Conservation (phyloP, 2,329 filamentous ascomycete genomes). For the Neopestalotiopsis sp. region DNA sequence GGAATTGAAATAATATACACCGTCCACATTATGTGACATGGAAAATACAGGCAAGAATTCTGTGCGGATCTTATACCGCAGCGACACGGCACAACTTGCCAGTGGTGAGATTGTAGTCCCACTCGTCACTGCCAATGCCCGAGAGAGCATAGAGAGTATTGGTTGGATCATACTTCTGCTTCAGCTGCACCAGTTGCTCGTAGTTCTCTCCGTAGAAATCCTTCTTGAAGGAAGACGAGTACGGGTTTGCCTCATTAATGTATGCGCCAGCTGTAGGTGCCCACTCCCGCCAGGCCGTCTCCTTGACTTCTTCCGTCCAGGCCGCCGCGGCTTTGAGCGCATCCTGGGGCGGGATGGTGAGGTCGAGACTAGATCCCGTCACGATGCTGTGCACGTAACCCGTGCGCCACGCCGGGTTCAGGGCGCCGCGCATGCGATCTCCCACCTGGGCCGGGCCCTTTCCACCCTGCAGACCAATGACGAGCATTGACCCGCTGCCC, state of each 20-base stretch:
- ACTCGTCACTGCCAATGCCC: background rate
- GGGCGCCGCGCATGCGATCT: background rate
- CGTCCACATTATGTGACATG: no score
- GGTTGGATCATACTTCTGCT: conserved; percentile 5
- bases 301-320: conserved; percentile 4
- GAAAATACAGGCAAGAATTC: no score
- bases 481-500: background rate
- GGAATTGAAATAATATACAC: no score
- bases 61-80: background rate
- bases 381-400: background rate
- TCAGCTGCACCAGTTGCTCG: background rate
- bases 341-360: background rate
- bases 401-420: background rate
- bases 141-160: background rate
- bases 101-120: conserved; percentile 3
- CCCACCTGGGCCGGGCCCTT: background rate
- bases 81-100: background rate
- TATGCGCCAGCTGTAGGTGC: background rate
- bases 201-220: conserved; percentile 8
- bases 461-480: conserved; percentile 2
- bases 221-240: background rate
- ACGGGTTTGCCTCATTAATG: conserved; percentile 3
- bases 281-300: background rate
- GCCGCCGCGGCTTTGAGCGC: background rate
- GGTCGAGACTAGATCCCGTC: background rate